A percentile compares a stretch with the other conserved stretches of the same genome.
phyloP scores from a whole-genome alignment of 1,139 yeast genomes.

The Wickerhamomyces sp. region DNA sequence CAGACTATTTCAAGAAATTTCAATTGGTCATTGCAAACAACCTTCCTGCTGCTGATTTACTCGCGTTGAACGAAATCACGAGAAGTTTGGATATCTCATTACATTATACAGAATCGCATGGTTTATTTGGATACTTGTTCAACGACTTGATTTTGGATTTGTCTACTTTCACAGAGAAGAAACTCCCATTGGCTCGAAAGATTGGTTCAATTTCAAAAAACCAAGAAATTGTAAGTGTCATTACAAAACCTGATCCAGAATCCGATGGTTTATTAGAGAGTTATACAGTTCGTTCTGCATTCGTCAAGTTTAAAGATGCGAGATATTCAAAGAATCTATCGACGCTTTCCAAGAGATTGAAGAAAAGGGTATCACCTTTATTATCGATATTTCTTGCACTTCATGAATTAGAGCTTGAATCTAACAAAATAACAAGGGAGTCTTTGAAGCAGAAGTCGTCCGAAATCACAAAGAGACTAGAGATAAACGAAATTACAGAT shows the following conservation, averaged over 20 bases:
- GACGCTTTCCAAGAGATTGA: conserved; percentile 15
- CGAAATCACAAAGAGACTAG: conserved; percentile 28
- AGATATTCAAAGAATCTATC: conserved; percentile 27
- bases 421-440: conserved; percentile 7
- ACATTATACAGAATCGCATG: conserved; percentile 66
- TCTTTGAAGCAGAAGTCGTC: conserved; percentile 25
- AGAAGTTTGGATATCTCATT: conserved; percentile 57
- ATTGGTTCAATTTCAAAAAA: conserved; percentile 41
- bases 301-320: conserved; percentile 35
- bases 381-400: conserved; percentile 17
- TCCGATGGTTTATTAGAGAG: conserved; percentile 40
- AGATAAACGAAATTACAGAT: conserved; percentile 25
- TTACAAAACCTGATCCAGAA: conserved; percentile 27
- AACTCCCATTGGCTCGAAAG: conserved; percentile 38
- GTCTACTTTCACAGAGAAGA: conserved; percentile 44
- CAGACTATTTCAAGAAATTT: conserved; percentile 48
- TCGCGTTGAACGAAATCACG: conserved; percentile 45
- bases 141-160: conserved; percentile 70
- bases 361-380: conserved; percentile 18
- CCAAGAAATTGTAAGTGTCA: conserved; percentile 49
- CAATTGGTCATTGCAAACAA: conserved; percentile 79
- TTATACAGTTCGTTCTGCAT: conserved; percentile 53
- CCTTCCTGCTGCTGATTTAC: conserved; percentile 37
- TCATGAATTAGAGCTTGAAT: conserved; percentile 11
- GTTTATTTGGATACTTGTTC: conserved; percentile 78